A percentile compares a stretch with the other conserved stretches of the same genome.
phyloP scores from a whole-genome alignment of 2,329 filamentous ascomycete genomes.

The Colletotrichum sp. region DNA sequence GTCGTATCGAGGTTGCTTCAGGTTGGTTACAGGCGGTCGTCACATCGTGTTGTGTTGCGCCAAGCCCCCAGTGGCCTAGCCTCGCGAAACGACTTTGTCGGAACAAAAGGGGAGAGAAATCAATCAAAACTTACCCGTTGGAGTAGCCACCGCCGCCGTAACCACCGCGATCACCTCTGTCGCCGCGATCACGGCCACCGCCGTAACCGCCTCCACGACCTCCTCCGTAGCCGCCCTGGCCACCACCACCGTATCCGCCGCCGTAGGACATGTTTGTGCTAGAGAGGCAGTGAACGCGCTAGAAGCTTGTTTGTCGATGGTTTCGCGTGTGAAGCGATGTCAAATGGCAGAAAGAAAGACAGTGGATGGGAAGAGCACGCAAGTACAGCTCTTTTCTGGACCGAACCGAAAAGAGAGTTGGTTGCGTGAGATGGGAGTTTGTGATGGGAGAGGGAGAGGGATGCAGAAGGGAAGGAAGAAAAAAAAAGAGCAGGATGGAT shows the following conservation, averaged over 20 bases:
- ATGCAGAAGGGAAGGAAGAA: slow-evolving; percentile 7
- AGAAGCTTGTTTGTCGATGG: not conserved
- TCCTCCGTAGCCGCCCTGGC: slow-evolving; percentile 31
- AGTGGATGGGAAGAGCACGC: slow-evolving; percentile 1
- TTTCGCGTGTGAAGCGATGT: slow-evolving; percentile 4
- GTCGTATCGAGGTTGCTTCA: not conserved
- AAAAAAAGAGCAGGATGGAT: slow-evolving; percentile 7
- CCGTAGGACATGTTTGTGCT: slow-evolving; percentile 51
- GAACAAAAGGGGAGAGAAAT: slow-evolving; percentile 26
- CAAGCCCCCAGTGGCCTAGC: not conserved
- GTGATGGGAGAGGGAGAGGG: slow-evolving; percentile 17
- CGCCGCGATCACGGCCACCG: slow-evolving; percentile 31
- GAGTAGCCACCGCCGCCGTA: slow-evolving; percentile 43
- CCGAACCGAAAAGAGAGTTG: slow-evolving; percentile 13
- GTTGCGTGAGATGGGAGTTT: slow-evolving; percentile 14
- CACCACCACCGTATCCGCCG: slow-evolving; percentile 34
- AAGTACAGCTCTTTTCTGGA: slow-evolving; percentile 2
- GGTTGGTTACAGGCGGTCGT: not conserved
- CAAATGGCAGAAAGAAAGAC: slow-evolving; percentile 7
- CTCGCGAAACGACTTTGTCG: slow-evolving; percentile 29
- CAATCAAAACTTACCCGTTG: slow-evolving; percentile 41
- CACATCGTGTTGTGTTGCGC: not conserved
- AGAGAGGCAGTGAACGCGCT: not conserved
- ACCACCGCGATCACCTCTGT: slow-evolving; percentile 31
- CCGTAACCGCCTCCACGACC: slow-evolving; percentile 31